Evolutionary conservation across 257 asterid species (phyloP), one percentile per base, ranked within the genome.

Genomic region (Solanum ahanhuiri): DNA sequence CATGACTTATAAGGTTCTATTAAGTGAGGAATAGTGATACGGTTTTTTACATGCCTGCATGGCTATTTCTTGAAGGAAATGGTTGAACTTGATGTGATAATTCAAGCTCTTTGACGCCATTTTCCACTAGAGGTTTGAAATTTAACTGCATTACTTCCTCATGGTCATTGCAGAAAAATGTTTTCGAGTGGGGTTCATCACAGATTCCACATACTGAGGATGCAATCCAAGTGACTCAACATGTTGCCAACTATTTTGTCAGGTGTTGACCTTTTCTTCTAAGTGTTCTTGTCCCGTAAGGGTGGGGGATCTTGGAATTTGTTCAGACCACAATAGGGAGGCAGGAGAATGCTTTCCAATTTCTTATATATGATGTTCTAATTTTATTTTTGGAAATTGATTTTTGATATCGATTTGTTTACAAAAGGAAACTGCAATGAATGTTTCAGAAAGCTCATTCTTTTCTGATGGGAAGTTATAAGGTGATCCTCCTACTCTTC

Each of bases 171-270:
- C 92, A 97, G 99, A 97, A 97, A 95, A 95, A 94, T 92, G 98
- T 98, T 87, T 96, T 97, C 28, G 99, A 95, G 85, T 97, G 99
- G 99, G 98, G 98, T 85, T 90, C 89, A 87, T 92, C 97, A 33
- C 85, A 87, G 93, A 96, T 95, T 89, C 99, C 99, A 39, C 99
- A 95, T 93, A 91, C 98, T 0, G 99, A 95, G 91, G 98, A 95
- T 84, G 99, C 99, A 67, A 58, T 95, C 90, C 98, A 92, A 91
- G 99, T 97, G 85, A 93, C 98, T 87, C 98, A 97, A 89, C 93
- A 93, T 73, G 97, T 95, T 87, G 98, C 99, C 88, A 95, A 96
- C 93, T 96, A 88, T 89, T 93, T 96, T 34, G 88, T 94, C 76
- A 91, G 99, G 99, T 95, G 87, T 77, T 41, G 5, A 7, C 63